Evolutionary conservation across 805 yeast species (phyloP).

Genomic region (Sungouiozyma intestinalis): DNA sequence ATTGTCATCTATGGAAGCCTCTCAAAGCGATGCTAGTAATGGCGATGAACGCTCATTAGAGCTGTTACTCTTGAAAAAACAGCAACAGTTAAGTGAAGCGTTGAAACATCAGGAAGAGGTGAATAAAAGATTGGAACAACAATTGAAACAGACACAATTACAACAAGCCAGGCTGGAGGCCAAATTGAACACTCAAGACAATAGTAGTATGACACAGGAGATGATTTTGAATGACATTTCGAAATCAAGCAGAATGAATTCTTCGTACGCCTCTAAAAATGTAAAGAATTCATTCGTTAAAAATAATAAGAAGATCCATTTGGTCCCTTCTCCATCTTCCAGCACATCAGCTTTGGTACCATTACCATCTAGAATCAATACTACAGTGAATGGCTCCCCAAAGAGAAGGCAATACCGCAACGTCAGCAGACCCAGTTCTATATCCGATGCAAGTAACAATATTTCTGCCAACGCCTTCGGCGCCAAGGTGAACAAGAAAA

Average conservation of each 20-base stretch:
- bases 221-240: conserved; percentile 8
- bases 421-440: background rate
- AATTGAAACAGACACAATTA: conserved; percentile 19
- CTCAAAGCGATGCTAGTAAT: background rate
- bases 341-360: conserved; percentile 2
- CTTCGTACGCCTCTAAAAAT: conserved; percentile 5
- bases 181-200: conserved; percentile 20
- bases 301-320: background rate
- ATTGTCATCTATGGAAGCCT: background rate
- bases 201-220: too few species aligned
- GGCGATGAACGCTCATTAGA: conserved; percentile 4
- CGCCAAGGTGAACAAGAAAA: background rate
- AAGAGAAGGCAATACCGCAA: conserved; percentile 6
- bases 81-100: conserved; percentile 21
- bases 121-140: conserved; percentile 21
- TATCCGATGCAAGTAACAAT: background rate
- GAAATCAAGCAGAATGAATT: conserved; percentile 6
- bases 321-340: conserved; percentile 1
- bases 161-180: conserved; percentile 22
- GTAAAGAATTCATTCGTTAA: conserved; percentile 4
- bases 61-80: conserved; percentile 17
- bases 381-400: conserved; percentile 9
- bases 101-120: conserved; percentile 23
- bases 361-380: background rate
- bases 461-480: background rate